phyloP scores from a whole-genome alignment of 192 early-diverging fungal genomes.

The Coemansia furcata region DNA sequence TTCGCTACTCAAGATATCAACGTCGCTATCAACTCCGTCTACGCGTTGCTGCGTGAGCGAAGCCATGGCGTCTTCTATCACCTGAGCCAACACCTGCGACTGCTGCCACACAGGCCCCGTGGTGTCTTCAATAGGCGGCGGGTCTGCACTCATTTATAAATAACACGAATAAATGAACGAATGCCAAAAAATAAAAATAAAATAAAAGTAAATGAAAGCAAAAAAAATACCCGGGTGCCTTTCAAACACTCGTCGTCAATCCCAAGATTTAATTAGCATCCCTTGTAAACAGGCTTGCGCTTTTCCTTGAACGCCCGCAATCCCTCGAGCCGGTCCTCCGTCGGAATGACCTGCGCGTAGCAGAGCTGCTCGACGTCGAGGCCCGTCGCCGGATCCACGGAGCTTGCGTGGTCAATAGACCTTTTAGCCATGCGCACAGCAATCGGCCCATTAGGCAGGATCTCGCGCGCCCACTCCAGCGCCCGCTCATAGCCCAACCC shows the following conservation, averaged over 20 bases:
- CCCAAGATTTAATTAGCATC: no score
- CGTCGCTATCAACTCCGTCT: neutral
- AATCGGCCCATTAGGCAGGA: constrained; percentile 80
- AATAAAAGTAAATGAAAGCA: neutral
- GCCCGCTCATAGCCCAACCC: constrained; percentile 60
- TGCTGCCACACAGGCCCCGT: neutral
- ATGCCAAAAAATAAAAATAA: neutral
- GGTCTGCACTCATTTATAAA: neutral
- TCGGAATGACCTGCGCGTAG: constrained; percentile 93
- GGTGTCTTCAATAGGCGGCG: neutral
- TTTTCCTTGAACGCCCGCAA: constrained; percentile 76
- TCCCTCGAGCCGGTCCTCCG: constrained; percentile 92
- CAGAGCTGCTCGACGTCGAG: constrained; percentile 91
- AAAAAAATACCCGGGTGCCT: no score
- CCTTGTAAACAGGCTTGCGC: constrained; percentile 78
- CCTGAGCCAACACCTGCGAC: neutral
- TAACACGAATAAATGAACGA: neutral
- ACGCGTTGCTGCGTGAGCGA: neutral
- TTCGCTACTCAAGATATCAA: neutral
- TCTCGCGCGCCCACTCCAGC: constrained; percentile 72
- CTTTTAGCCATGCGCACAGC: constrained; percentile 89
- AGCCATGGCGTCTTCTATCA: constrained; percentile 9
- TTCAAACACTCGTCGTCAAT: no score
- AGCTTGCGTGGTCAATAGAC: constrained; percentile 79
- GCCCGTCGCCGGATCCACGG: constrained; percentile 80